Conservation (phyloP, 805 yeast genomes). For the Candida golubevii region DNA sequence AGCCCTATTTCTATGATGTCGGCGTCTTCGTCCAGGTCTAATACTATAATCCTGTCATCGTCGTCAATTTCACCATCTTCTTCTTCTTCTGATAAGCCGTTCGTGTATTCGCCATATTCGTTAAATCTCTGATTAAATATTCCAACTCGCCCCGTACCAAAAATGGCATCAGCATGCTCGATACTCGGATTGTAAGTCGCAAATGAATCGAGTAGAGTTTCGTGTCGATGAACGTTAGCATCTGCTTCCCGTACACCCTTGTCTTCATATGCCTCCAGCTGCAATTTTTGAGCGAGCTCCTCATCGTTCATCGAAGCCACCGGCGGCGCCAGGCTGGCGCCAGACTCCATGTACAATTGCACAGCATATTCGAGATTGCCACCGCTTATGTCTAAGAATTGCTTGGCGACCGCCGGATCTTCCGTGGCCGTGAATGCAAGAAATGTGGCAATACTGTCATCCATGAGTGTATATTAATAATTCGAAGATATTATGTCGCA, state of each 20-base stretch:
- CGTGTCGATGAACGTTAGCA: conserved; percentile 73
- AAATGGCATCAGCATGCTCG: conserved; percentile 38
- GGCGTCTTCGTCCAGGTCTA: conserved; percentile 32
- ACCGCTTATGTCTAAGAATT: conserved; percentile 74
- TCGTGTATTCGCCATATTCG: conserved; percentile 25
- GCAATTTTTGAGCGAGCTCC: conserved; percentile 57
- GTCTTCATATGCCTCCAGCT: conserved; percentile 53
- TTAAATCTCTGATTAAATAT: conserved; percentile 58
- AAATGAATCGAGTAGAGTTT: conserved; percentile 58
- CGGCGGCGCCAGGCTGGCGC: conserved; percentile 16
- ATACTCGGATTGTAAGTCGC: conserved; percentile 10
- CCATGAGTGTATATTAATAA: conserved; percentile 20
- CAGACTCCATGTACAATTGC: conserved; percentile 66
- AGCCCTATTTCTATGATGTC: conserved; percentile 26
- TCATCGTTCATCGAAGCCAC: conserved; percentile 38
- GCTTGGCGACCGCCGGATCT: conserved; percentile 64
- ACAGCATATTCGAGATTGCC: conserved; percentile 81
- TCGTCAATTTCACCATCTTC: conserved; percentile 13
- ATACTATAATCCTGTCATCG: conserved; percentile 24
- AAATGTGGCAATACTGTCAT: conserved; percentile 63
- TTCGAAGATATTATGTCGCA: too few relatives aligned
- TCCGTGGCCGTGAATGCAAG: conserved; percentile 77
- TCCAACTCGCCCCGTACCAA: conserved; percentile 46
- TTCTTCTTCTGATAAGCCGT: conserved; percentile 21
- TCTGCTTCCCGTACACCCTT: conserved; percentile 50